These are phyloP conservation scores for Talaromyces sp. DNA, from an alignment of 2,329 filamentous ascomycete species.

Conservation along the genomic window DNA sequence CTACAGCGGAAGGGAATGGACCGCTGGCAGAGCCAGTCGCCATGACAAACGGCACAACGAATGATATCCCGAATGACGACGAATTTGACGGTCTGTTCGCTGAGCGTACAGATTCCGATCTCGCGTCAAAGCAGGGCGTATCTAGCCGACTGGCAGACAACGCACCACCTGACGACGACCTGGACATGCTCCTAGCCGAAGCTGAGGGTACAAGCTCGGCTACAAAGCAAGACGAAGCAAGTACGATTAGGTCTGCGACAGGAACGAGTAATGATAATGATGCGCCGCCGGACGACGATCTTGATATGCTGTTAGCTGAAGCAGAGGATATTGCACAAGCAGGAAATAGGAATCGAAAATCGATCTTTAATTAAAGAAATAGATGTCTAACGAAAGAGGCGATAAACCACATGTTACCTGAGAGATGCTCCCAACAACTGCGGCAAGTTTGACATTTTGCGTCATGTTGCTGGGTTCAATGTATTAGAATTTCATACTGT, in stretches of 20 bases:
- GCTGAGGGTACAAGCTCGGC: background rate
- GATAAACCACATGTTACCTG: background rate
- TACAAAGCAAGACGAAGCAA: background rate
- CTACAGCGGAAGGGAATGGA: background rate
- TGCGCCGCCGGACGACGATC: conserved; percentile 10
- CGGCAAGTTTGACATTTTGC: background rate
- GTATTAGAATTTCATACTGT: background rate
- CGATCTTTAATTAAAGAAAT: background rate
- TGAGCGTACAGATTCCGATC: background rate
- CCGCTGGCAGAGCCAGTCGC: background rate
- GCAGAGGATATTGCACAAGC: background rate
- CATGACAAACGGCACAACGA: background rate
- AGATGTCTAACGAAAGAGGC: background rate
- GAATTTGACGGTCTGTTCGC: background rate
- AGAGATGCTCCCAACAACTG: background rate
- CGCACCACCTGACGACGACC: conserved; percentile 10
- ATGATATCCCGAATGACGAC: background rate
- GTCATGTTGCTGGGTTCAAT: background rate
- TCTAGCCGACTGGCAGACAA: background rate
- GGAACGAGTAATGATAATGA: background rate
- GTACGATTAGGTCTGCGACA: background rate
- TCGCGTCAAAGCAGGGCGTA: background rate
- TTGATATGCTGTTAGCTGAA: conserved; percentile 12
- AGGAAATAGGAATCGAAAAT: background rate
- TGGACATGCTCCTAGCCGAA: conserved; percentile 10